phyloP scores from a whole-genome alignment of 176 grass and related monocot species.

The Oryza meyeriana region DNA sequence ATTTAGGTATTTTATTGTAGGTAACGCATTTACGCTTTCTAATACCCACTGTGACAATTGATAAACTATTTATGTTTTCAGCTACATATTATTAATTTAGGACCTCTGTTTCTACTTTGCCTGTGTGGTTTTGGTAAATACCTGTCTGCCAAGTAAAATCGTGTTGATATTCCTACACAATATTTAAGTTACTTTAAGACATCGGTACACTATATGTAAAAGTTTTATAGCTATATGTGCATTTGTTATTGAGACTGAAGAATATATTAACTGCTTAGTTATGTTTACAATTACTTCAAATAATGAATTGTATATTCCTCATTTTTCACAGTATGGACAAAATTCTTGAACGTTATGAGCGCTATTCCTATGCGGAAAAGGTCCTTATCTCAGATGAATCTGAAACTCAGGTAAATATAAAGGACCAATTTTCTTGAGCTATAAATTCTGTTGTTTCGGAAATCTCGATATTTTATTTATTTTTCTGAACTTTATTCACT shows the following conservation, averaged over 20 bases:
- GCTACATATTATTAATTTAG: not conserved
- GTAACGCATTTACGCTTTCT: not conserved
- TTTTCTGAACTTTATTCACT: not conserved
- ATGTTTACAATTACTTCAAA: not conserved
- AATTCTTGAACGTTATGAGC: conserved; percentile 83
- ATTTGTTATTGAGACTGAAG: not conserved
- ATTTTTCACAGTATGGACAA: conserved; percentile 74
- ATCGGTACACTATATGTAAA: not conserved
- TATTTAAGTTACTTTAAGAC: not conserved
- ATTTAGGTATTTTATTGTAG: not conserved
- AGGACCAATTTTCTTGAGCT: not conserved
- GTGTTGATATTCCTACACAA: not conserved
- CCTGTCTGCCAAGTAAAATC: not conserved
- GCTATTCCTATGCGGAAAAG: conserved; percentile 70
- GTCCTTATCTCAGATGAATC: conserved; percentile 54
- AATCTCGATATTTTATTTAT: not conserved
- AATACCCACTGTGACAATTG: not conserved
- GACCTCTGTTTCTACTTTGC: not conserved
- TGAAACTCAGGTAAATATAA: conserved; percentile 55
- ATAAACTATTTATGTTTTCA: not conserved
- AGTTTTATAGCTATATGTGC: not conserved
- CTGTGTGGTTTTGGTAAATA: not conserved
- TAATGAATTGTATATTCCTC: not conserved
- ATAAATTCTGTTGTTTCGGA: not conserved
- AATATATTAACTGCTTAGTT: not conserved